Evolutionary conservation across 139 green algal species (phyloP), one percentile per base, ranked within the genome.

Genomic region (Yamagishiella unicocca): DNA sequence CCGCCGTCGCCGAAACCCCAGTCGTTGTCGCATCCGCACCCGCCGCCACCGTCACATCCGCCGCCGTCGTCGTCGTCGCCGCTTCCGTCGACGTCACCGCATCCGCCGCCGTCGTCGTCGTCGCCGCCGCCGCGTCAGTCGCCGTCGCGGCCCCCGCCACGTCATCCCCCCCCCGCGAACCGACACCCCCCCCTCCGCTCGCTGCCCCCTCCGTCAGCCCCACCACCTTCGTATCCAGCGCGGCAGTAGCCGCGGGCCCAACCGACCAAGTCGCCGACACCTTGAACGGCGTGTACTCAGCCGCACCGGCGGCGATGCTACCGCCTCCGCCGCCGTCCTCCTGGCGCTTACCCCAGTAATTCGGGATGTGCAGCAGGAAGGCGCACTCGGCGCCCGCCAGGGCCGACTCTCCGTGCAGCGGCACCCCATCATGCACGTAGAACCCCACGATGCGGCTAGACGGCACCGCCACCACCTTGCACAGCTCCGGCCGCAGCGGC

Each of bases 401-500:
- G 24, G 22, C 6, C 21, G 29, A 27, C 24, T 25, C 64, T 3
- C 73, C 73, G 73, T 62, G 25, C 73, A 81, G 22, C 73, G 73
- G 73, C 21, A 64, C 40, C 29, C 73, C 73, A 6, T 81, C 73
- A 31, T 81, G 73, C 73, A 64, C 73, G 73, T 81, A 81, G 27
- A 81, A 66, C 19, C 73, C 73, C 17, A 81, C 45, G 17, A 81
- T 31, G 1, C 73, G 73, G 14, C 45, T 14, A 29, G 73, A 31
- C 25, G 73, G 73, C 45, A 64, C 19, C 45, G 45, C 73, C 25
- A 81, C 45, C 45, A 81, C 45, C 73, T 81, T 81, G 27, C 45
- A 5, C 4, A 64, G 73, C 73, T 64, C 73, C 10, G 45, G 73
- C 43, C 27, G 45, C 38, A 62, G 50, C 31, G 73, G 37, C 5